A percentile compares a stretch with the other conserved stretches of the same genome.
phyloP scores from a whole-genome alignment of 1,284 basidiomycete genomes.

The Ceratorhiza oryzae-sativae region DNA sequence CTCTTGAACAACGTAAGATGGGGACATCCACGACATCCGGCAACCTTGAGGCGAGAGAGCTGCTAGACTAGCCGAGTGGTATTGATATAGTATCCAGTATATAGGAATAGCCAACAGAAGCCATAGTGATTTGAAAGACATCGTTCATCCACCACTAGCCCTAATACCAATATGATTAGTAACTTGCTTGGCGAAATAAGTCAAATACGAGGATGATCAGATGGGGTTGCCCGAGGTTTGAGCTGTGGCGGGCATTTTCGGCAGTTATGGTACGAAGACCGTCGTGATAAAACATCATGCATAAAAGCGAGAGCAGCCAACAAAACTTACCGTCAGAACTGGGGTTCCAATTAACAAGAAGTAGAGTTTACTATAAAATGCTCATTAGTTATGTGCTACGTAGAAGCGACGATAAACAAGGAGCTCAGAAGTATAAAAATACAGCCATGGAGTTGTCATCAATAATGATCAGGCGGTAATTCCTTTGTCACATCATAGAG shows the following conservation, averaged over 20 bases:
- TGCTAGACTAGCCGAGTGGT: conserved; percentile 10
- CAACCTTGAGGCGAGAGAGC: conserved; percentile 82
- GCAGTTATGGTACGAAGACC: conserved; percentile 82
- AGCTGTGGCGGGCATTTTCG: conserved; percentile 92
- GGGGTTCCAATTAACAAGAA: too few relatives aligned
- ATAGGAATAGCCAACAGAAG: conserved; percentile 5
- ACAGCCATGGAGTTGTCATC: conserved; percentile 46
- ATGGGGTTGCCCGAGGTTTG: conserved; percentile 75
- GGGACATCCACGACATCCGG: conserved; percentile 98
- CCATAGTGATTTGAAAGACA: conserved; percentile 13
- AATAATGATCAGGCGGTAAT: conserved; percentile 45
- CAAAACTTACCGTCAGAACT: conserved; percentile 12
- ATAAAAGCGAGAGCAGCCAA: conserved; percentile 27
- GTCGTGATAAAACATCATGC: conserved; percentile 77
- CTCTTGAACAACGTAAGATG: conserved; percentile 79
- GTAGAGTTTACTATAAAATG: too few relatives aligned
- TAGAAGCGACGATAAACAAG: neutral
- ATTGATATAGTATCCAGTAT: conserved; percentile 15
- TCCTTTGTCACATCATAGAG: conserved; percentile 45
- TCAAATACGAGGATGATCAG: conserved; percentile 59
- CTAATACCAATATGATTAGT: neutral
- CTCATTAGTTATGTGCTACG: too few relatives aligned
- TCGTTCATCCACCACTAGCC: neutral
- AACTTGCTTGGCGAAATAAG: neutral
- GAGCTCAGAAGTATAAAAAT: conserved; percentile 41